Conservation (phyloP, 106 monocot species). For the Acorus gramineus region DNA sequence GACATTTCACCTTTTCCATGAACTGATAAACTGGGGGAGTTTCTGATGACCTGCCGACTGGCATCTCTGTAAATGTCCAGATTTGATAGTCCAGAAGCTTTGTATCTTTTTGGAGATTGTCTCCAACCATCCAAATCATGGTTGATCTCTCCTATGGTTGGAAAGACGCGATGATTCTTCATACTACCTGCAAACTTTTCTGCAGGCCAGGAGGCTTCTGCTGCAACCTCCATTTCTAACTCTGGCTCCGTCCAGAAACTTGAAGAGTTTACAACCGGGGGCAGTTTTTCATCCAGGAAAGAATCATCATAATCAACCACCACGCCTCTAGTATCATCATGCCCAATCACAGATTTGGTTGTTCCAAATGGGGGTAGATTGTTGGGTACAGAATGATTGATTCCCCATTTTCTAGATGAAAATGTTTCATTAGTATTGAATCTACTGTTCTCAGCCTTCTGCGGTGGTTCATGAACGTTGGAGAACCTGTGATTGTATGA, state of each 20-base stretch:
- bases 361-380: constrained; percentile 11
- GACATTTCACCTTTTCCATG: constrained; percentile 9
- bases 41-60: constrained; percentile 2
- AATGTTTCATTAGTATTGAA: constrained; percentile 10
- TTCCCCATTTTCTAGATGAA: constrained; percentile 10
- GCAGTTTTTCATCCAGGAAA: constrained; percentile 17
- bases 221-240: constrained; percentile 14
- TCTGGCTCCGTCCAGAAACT: constrained; percentile 19
- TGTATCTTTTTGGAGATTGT: constrained; percentile 11
- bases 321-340: constrained; percentile 24
- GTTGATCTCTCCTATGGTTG: constrained; percentile 38
- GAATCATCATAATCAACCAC: constrained; percentile 13
- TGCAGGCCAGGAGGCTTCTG: constrained; percentile 12
- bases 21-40: constrained; percentile 13
- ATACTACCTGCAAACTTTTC: constrained; percentile 10
- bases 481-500: background rate
- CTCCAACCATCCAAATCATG: constrained; percentile 2
- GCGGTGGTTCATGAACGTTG: constrained; percentile 3
- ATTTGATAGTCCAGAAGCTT: constrained; percentile 9
- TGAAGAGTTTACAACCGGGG: constrained; percentile 1
- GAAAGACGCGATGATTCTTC: constrained; percentile 22
- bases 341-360: constrained; percentile 1
- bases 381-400: constrained; percentile 11
- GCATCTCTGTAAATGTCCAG: constrained; percentile 7
- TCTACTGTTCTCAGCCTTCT: constrained; percentile 8